Base-by-base conservation (phyloP, 768 basidiomycete genomes). In the Boletus rubescentipes region DNA sequence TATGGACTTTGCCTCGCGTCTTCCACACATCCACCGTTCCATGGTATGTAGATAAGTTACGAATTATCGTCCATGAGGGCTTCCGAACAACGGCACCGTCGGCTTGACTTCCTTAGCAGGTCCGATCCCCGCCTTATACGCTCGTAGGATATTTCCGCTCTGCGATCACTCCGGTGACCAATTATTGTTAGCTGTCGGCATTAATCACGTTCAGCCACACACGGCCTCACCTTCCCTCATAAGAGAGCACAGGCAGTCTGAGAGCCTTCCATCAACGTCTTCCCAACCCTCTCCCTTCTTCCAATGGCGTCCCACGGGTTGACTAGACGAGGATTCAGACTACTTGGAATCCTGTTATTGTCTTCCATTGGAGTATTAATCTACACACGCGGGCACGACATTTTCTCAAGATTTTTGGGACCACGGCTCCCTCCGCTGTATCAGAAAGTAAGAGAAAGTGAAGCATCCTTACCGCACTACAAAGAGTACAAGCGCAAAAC, bases 381-480 rank as follows among this genome's bases (percentile, higher is more conserved):
- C 21, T 54, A 54, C 49, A n/a, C 51, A 32, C 51, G 49, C 26
- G 54, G 54, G 57, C 51, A 49, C 21, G 37, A 55, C 11, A 15
- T 55, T 8, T 21, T 9, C 3, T 47, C 45, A n/a, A 21, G 34
- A 12, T 43, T 40, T 29, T 11, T 31, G 2, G 51, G 9, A 4
- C 23, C 34, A 18, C 55, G 29, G 31, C 57, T 60, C 21, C 79
- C 80, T 15, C 80, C 81, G 1, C 54, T 79, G 10, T 82, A 77
- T 55, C 64, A 72, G 26, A 55, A 64, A 20, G 75, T 70, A 46
- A 70, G 70, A 32, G 62, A 62, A 46, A 67, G 67, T 9, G 81
- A 82, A 55, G 65, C 70, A 4, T 53, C 51, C 2, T 58, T 82
- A 1, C 69, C 73, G 0, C 80, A 82, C 50, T 78, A 80, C 54